These are phyloP conservation scores for Monosporascus sp. DNA, from an alignment of 2,329 filamentous ascomycete genomes.

Conservation along the genomic window DNA sequence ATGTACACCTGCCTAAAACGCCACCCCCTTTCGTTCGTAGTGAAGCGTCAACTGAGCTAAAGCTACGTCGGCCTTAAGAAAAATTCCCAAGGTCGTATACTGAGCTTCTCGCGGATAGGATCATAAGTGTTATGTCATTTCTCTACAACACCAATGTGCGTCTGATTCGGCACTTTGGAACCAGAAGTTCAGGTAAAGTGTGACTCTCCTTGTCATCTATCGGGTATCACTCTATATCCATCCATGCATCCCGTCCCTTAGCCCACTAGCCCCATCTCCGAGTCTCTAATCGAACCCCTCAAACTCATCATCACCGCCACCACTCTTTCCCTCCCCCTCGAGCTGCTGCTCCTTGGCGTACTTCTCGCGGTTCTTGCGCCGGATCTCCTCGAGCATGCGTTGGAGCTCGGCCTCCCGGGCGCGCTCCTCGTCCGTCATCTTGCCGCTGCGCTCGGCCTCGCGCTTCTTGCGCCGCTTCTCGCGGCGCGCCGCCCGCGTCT, in stretches of 20 bases:
- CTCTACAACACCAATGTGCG: no score
- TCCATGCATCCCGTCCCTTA: constrained; percentile 3
- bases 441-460: constrained; percentile 56
- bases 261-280: not conserved
- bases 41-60: no score
- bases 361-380: constrained; percentile 48
- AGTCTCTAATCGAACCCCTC: constrained; percentile 45
- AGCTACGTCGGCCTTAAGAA: no score
- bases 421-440: constrained; percentile 67
- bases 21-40: no score
- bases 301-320: constrained; percentile 42
- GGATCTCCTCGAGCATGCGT: constrained; percentile 58
- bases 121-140: no score
- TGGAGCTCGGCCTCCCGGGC: constrained; percentile 57
- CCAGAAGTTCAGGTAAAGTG: no score
- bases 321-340: constrained; percentile 9
- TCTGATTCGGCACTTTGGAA: no score
- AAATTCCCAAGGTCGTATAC: no score
- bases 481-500: constrained; percentile 53
- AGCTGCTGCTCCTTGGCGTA: constrained; percentile 28
- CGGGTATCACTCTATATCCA: no score
- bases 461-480: constrained; percentile 60
- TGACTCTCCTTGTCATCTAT: no score
- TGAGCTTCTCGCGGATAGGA: no score
- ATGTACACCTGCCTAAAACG: no score